These are phyloP conservation scores for Teunomyces funiuensis DNA, from an alignment of 805 yeast genomes.

Conservation along the genomic window DNA sequence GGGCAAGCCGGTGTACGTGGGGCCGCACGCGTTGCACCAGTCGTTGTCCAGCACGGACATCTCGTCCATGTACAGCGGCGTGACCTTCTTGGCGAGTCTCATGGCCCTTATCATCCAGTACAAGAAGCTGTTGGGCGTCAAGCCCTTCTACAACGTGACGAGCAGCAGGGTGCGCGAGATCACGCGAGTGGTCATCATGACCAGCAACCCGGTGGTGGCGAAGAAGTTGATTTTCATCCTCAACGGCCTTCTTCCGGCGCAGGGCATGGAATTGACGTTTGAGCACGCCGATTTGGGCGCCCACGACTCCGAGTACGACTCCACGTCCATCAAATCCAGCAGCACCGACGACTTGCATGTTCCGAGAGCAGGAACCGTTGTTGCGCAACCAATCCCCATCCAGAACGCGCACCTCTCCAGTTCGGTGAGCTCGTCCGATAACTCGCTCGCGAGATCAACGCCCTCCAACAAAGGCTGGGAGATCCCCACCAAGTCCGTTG, in stretches of 20 bases:
- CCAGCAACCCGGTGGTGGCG: constrained; percentile 60
- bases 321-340: not conserved
- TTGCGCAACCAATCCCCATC: not conserved
- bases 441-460: constrained; percentile 18
- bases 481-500: constrained; percentile 38
- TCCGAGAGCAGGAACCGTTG: not conserved
- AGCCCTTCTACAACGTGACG: constrained; percentile 31
- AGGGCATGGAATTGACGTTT: constrained; percentile 1
- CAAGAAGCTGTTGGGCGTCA: constrained; percentile 31
- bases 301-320: not conserved
- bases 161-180: constrained; percentile 26
- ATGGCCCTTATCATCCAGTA: constrained; percentile 46
- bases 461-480: constrained; percentile 48
- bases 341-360: not conserved
- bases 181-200: constrained; percentile 55
- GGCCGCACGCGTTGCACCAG: not conserved
- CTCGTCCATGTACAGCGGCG: constrained; percentile 12
- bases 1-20: constrained; percentile 27
- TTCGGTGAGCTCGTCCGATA: constrained; percentile 2
- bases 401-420: not conserved
- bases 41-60: not conserved
- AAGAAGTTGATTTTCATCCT: constrained; percentile 56
- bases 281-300: not conserved
- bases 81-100: constrained; percentile 48
- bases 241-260: constrained; percentile 41